These are phyloP conservation scores for Porpolomopsis calyptriformis DNA, from an alignment of 768 basidiomycete genomes.

Conservation along the genomic window DNA sequence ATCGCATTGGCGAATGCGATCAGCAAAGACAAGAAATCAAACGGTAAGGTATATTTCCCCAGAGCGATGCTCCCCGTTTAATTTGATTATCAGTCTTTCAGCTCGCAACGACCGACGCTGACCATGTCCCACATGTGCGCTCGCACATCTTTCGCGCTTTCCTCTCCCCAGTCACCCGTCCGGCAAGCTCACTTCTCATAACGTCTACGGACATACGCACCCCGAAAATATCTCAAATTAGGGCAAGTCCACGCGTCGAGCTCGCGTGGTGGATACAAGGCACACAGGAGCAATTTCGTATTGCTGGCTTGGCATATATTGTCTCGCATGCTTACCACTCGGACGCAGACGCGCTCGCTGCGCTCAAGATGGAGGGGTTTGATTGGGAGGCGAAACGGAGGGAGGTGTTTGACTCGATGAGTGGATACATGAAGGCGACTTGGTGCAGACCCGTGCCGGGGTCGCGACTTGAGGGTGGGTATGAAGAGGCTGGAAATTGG, in stretches of 20 bases:
- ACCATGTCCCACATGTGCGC: constrained; percentile 52
- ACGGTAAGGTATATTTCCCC: constrained; percentile 26
- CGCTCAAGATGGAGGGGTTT: constrained; percentile 31
- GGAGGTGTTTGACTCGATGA: constrained; percentile 51
- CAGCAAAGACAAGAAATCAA: constrained; percentile 26
- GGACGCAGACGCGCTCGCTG: constrained; percentile 16
- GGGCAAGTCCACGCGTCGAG: constrained; percentile 40
- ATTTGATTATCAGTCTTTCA: constrained; percentile 25
- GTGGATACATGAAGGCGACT: constrained; percentile 51
- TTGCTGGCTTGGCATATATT: constrained; percentile 46
- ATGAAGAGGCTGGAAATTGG: constrained; percentile 54
- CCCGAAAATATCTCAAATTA: constrained; percentile 54
- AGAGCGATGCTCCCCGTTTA: neutral
- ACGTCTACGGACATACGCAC: constrained; percentile 64
- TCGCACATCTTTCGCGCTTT: constrained; percentile 54
- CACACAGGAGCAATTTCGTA: constrained; percentile 62
- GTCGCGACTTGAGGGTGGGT: constrained; percentile 34
- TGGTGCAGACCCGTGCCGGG: constrained; percentile 69
- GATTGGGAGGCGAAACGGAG: constrained; percentile 61
- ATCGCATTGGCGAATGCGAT: constrained; percentile 33
- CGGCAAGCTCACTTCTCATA: constrained; percentile 49
- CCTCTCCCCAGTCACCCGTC: constrained; percentile 31
- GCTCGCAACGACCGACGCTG: constrained; percentile 41
- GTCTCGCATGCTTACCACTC: constrained; percentile 38
- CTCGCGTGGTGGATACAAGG: constrained; percentile 66